Evolutionary conservation across 2,329 filamentous ascomycete species (phyloP).

Genomic region (Sarocladium oryzae): DNA sequence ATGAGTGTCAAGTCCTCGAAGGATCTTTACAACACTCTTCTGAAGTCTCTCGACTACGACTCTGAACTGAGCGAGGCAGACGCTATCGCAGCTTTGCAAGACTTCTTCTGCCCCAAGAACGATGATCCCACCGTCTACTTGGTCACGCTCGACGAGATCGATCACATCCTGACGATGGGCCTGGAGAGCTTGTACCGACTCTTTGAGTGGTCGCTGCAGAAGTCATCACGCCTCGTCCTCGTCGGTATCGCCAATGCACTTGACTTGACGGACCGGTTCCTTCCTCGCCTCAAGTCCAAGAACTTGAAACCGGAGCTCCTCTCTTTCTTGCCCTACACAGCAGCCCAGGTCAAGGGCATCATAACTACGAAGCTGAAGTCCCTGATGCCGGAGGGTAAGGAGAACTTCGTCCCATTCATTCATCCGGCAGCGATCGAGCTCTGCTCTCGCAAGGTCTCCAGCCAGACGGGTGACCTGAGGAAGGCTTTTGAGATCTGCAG

Average conservation of each 20-base stretch:
- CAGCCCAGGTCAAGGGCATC: constrained; percentile 78
- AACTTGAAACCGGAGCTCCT: constrained; percentile 86
- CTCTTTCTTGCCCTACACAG: constrained; percentile 88
- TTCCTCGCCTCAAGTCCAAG: constrained; percentile 86
- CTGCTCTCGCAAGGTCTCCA: constrained; percentile 89
- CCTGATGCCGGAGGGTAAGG: constrained; percentile 53
- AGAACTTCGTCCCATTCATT: constrained; percentile 73
- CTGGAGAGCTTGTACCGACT: constrained; percentile 83
- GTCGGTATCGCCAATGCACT: constrained; percentile 95
- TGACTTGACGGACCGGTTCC: constrained; percentile 89
- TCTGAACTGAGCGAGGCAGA: constrained; percentile 57
- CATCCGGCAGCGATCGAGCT: constrained; percentile 92
- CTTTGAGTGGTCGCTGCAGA: constrained; percentile 93
- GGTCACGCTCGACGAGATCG: constrained; percentile 91
- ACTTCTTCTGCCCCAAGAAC: constrained; percentile 62
- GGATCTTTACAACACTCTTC: constrained; percentile 75
- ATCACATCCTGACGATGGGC: constrained; percentile 84
- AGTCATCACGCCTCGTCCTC: constrained; percentile 71
- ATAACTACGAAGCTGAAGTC: constrained; percentile 77
- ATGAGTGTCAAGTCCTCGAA: constrained; percentile 89
- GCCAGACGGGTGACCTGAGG: constrained; percentile 87
- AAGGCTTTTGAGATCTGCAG: constrained; percentile 95
- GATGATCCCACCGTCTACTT: constrained; percentile 59
- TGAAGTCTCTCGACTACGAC: constrained; percentile 60
- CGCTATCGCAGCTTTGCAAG: constrained; percentile 61